Percentiles rank a stretch among this genome's conserved stretches.
phyloP scores from a whole-genome alignment of 108 stramenopile species.

The Cyclotella kingstonii region DNA sequence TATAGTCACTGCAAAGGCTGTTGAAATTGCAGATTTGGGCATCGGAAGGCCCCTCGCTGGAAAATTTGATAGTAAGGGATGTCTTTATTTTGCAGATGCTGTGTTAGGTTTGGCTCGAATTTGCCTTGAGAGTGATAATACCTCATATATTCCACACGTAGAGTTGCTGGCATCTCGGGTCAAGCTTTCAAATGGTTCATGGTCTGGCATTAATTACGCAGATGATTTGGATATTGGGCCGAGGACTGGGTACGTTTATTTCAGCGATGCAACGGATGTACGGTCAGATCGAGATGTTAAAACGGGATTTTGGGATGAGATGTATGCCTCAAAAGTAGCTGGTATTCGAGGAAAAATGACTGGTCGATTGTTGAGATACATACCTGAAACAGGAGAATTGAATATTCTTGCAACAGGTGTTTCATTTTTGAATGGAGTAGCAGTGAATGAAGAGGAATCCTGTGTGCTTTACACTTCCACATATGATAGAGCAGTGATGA shows the following conservation, averaged over 20 bases:
- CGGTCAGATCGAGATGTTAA: slow-evolving; percentile 29
- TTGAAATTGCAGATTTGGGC: slow-evolving; percentile 51
- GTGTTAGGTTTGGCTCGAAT: slow-evolving; percentile 59
- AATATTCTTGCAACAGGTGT: slow-evolving; percentile 47
- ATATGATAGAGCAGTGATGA: slow-evolving; percentile 44
- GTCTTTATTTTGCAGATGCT: slow-evolving; percentile 72
- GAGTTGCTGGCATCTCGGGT: slow-evolving; percentile 62
- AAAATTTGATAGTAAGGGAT: slow-evolving; percentile 50
- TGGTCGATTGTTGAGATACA: slow-evolving; percentile 64
- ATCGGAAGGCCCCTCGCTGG: slow-evolving; percentile 61
- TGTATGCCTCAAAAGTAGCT: slow-evolving; percentile 69
- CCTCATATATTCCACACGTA: slow-evolving; percentile 33
- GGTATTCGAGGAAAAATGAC: slow-evolving; percentile 43
- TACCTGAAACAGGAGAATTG: slow-evolving; percentile 60
- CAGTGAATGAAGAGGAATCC: slow-evolving; percentile 53
- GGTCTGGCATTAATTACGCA: slow-evolving; percentile 50
- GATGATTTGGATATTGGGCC: slow-evolving; percentile 68
- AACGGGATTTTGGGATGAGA: slow-evolving; percentile 45
- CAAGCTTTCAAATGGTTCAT: slow-evolving; percentile 36
- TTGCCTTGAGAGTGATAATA: slow-evolving; percentile 3
- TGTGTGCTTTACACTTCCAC: slow-evolving; percentile 42
- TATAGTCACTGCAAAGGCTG: slow-evolving; percentile 43
- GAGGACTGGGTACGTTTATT: slow-evolving; percentile 64
- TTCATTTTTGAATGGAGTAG: slow-evolving; percentile 70
- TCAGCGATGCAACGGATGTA: slow-evolving; percentile 66